Evolutionary conservation across 1,284 basidiomycete genomes (phyloP).

Genomic region (Somion occarium): DNA sequence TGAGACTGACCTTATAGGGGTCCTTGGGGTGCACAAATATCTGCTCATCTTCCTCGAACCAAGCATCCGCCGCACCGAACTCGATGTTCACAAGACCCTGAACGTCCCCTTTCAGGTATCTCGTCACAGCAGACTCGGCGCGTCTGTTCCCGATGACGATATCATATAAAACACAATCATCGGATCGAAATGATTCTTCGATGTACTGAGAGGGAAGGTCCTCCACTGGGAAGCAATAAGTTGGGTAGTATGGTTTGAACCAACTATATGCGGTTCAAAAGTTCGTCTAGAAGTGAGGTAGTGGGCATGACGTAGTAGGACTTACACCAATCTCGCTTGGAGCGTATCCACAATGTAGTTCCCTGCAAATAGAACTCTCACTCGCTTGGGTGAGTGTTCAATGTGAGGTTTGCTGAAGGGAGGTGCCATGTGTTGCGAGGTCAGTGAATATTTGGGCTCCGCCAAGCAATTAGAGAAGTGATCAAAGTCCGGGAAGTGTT

Average conservation of each 20-base stretch:
- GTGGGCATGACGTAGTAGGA: conserved; percentile 3
- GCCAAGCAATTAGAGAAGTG: too few relatives aligned
- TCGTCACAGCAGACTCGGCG: conserved; percentile 37
- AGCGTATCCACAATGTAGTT: conserved; percentile 49
- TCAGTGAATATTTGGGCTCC: too few relatives aligned
- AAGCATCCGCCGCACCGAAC: conserved; percentile 50
- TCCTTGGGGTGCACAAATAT: conserved; percentile 61
- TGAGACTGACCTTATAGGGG: conserved; percentile 52
- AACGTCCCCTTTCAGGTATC: conserved; percentile 38
- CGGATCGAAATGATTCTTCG: conserved; percentile 24
- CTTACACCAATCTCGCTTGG: conserved; percentile 56
- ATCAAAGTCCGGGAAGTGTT: too few relatives aligned
- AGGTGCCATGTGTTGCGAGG: too few relatives aligned
- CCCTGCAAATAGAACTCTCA: conserved; percentile 50
- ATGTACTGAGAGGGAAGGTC: conserved; percentile 41
- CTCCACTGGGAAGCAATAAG: conserved; percentile 45
- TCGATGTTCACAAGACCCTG: conserved; percentile 44
- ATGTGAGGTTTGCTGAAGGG: conserved; percentile 17
- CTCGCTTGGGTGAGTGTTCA: conserved; percentile 34
- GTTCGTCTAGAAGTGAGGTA: neutral
- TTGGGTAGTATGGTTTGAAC: conserved; percentile 48
- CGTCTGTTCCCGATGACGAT: conserved; percentile 37
- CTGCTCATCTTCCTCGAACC: conserved; percentile 67
- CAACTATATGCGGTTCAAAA: conserved; percentile 36
- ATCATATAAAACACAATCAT: conserved; percentile 35